Conservation (phyloP, 1,139 yeast species). For the Debaryomyces subglobosus region DNA sequence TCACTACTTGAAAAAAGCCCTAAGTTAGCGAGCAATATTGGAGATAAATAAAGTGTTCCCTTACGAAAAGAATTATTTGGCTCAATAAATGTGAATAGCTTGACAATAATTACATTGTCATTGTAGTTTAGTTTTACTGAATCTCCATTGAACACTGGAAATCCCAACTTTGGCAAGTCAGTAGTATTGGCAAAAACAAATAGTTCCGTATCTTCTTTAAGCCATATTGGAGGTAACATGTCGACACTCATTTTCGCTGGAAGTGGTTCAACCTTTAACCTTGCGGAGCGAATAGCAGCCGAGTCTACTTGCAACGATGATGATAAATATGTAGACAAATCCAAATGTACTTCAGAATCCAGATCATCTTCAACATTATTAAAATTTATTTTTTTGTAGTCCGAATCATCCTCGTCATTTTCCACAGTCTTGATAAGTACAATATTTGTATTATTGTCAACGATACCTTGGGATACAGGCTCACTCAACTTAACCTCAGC, state of each 20-base stretch:
- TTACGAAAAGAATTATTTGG: slow-evolving; percentile 51
- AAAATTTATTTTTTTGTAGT: no score
- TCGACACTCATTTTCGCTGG: slow-evolving; percentile 31
- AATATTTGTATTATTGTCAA: slow-evolving; percentile 47
- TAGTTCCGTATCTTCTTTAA: slow-evolving; percentile 44
- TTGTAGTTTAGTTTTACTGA: slow-evolving; percentile 43
- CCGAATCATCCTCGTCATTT: slow-evolving; percentile 11
- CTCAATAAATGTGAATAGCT: slow-evolving; percentile 63
- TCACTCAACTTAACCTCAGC: slow-evolving; percentile 65
- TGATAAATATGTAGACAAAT: slow-evolving; percentile 41
- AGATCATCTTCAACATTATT: slow-evolving; percentile 12
- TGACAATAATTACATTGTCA: slow-evolving; percentile 36
- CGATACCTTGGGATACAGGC: slow-evolving; percentile 72
- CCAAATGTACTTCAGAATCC: slow-evolving; percentile 22
- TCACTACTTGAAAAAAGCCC: slow-evolving; percentile 34
- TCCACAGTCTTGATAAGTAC: slow-evolving; percentile 50
- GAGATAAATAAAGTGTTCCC: slow-evolving; percentile 59
- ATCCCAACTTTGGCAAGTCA: slow-evolving; percentile 58
- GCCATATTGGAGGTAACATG: slow-evolving; percentile 32
- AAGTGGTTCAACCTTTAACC: slow-evolving; percentile 32
- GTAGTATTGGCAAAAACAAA: slow-evolving; percentile 56
- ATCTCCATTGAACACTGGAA: slow-evolving; percentile 69
- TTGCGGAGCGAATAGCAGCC: slow-evolving; percentile 12
- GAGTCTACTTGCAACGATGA: slow-evolving; percentile 29
- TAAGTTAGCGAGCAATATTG: slow-evolving; percentile 60